Base-by-base conservation (phyloP, 495 filamentous ascomycete species). In the Thozetella sp. region DNA sequence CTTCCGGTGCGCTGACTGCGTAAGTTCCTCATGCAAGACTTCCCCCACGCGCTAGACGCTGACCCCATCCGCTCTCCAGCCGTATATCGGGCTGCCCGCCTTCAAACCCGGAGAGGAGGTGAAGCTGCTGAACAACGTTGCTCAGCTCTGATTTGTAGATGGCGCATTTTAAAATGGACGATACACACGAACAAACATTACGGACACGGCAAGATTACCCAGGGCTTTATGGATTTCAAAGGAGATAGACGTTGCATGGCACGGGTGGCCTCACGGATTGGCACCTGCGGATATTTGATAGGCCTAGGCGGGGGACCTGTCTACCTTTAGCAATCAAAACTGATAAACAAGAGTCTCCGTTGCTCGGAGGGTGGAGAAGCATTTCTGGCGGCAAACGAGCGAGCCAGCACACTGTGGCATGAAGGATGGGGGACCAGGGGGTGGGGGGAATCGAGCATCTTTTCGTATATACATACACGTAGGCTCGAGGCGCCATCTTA, bases 61-160 rank as follows among this genome's bases (percentile, higher is more conserved):
- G 30, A 37, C 17, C 9, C 30, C 17, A 6, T 37, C 72, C 72
- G 17, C 81, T 65, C 15, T 10, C 3, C 97, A 95, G 70, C 94
- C 94, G 0, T 98, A 97, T 74, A 86, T 96, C 61, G 96, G 95
- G 10, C 78, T 98, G 55, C 95, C 96, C 1, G 88, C 95, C 6
- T 99, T 99, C 77, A 97, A 97, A 82, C 92, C 91, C 2, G 96
- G 95, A 2, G 93, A 99, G 80, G 92, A 97, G 75, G 92, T 98
- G 34, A 80, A 86, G 70, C 79, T 99, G 25, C 59, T 95, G 62
- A 93, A 96, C 68, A 89, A 97, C 66, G 86, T 90, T 60, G 87
- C 91, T 15, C 96, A 98, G 79, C 75, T 99, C 53, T 99, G 70
- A 80, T n/a, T n/a, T n/a, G n/a, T n/a, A n/a, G 57, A 2, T 17